Percentiles rank a stretch among this genome's conserved stretches.
Conservation (phyloP, 1,139 yeast genomes). For the Diutina neorugosa region DNA sequence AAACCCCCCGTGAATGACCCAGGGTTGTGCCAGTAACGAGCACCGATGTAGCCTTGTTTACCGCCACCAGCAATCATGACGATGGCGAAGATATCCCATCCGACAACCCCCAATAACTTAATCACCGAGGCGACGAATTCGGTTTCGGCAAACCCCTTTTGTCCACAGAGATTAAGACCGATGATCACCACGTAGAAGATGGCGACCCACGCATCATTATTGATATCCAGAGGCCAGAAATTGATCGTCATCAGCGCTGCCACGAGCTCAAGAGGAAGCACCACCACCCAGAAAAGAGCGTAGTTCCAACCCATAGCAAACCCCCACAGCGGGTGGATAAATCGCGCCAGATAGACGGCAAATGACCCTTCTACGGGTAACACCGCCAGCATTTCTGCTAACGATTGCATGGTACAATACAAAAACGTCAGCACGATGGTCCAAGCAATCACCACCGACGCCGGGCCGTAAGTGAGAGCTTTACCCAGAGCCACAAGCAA, state of each 20-base stretch:
- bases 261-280: slow-evolving; percentile 58
- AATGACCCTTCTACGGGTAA: slow-evolving; percentile 68
- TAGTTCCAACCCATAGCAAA: slow-evolving; percentile 68
- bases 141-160: slow-evolving; percentile 56
- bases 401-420: slow-evolving; percentile 55
- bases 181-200: slow-evolving; percentile 49
- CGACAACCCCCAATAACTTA: slow-evolving; percentile 51
- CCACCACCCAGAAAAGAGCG: slow-evolving; percentile 57
- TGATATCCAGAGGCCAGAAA: slow-evolving; percentile 47
- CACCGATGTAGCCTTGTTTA: slow-evolving; percentile 43
- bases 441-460: slow-evolving; percentile 28
- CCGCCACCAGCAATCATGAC: slow-evolving; percentile 51
- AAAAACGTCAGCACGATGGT: slow-evolving; percentile 32
- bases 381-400: slow-evolving; percentile 57
- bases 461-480: slow-evolving; percentile 28
- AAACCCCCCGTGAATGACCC: slow-evolving; percentile 58
- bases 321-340: slow-evolving; percentile 61
- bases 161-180: slow-evolving; percentile 41
- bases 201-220: slow-evolving; percentile 57
- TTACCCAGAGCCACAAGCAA: slow-evolving; percentile 10
- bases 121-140: slow-evolving; percentile 50
- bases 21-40: slow-evolving; percentile 42
- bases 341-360: slow-evolving; percentile 51
- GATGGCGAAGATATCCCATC: slow-evolving; percentile 61
- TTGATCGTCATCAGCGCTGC: slow-evolving; percentile 59